phyloP scores from a whole-genome alignment of 306 rosid genomes.

The Trifolium pratense region DNA sequence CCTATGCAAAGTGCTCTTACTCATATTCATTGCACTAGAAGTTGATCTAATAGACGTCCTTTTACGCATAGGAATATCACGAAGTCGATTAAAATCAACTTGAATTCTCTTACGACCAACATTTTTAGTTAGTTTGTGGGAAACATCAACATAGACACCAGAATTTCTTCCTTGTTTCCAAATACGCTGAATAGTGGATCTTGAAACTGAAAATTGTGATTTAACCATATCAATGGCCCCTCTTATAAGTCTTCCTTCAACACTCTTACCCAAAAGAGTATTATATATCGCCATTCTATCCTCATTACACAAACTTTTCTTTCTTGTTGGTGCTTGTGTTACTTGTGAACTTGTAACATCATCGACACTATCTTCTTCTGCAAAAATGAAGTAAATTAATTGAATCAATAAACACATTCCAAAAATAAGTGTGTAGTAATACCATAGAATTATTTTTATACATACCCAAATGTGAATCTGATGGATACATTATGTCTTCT shows the following conservation, averaged over 20 bases:
- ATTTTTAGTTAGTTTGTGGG: background rate
- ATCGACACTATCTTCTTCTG: background rate
- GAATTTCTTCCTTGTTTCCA: background rate
- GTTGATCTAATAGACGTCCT: background rate
- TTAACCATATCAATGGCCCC: background rate
- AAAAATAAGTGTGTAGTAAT: no score
- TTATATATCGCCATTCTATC: background rate
- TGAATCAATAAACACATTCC: no score
- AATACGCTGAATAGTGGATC: background rate
- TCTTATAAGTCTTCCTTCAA: background rate
- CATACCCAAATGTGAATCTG: no score
- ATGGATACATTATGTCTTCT: no score
- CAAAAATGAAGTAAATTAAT: background rate
- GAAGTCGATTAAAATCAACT: no score
- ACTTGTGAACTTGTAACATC: background rate
- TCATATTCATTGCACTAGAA: background rate
- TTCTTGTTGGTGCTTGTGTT: background rate
- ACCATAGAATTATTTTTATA: no score
- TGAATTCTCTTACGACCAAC: background rate
- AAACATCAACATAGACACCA: background rate
- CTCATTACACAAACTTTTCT: background rate
- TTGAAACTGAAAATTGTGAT: background rate
- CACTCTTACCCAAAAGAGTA: background rate
- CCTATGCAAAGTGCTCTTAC: background rate
- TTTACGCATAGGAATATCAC: no score